phyloP scores from a whole-genome alignment of 345 rosid species.

The Turnera subulata region DNA sequence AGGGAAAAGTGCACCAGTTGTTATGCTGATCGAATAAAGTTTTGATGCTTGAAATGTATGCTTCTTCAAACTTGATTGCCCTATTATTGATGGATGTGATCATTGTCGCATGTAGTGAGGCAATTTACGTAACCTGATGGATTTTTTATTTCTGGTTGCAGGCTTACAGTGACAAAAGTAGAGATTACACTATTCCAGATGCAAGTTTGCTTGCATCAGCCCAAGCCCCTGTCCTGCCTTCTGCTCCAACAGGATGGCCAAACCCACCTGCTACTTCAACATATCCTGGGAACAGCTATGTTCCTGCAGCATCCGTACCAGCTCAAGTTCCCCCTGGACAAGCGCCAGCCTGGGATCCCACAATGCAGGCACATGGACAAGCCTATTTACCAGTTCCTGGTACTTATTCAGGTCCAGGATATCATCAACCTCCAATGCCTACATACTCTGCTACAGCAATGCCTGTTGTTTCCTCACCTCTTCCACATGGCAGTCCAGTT shows the following conservation, averaged over 20 bases:
- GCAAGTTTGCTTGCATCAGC: conserved; percentile 44
- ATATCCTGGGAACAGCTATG: conserved; percentile 42
- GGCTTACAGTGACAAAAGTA: conserved; percentile 93
- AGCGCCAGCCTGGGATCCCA: conserved; percentile 43
- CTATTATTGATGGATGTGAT: conserved; percentile 8
- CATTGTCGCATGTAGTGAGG: not conserved
- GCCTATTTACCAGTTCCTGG: conserved; percentile 29
- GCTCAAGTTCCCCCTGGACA: conserved; percentile 37
- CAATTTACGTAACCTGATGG: not conserved
- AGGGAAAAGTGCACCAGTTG: conserved; percentile 38
- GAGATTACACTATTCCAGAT: conserved; percentile 84
- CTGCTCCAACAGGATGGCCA: conserved; percentile 62
- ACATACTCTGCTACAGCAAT: conserved; percentile 25
- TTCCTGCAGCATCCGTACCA: conserved; percentile 33
- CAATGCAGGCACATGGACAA: conserved; percentile 30
- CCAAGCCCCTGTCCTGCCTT: conserved; percentile 39
- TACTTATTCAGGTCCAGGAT: conserved; percentile 32
- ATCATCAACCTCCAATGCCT: conserved; percentile 24
- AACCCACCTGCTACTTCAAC: conserved; percentile 42
- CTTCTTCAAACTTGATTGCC: conserved; percentile 39
- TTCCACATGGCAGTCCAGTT: conserved; percentile 22
- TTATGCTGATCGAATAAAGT: conserved; percentile 30
- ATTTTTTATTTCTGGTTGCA: conserved; percentile 19
- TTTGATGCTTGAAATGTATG: conserved; percentile 44
- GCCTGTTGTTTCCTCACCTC: conserved; percentile 36